These are phyloP conservation scores for Microdochium bolleyi DNA, from an alignment of 2,329 filamentous ascomycete species.

Conservation along the genomic window DNA sequence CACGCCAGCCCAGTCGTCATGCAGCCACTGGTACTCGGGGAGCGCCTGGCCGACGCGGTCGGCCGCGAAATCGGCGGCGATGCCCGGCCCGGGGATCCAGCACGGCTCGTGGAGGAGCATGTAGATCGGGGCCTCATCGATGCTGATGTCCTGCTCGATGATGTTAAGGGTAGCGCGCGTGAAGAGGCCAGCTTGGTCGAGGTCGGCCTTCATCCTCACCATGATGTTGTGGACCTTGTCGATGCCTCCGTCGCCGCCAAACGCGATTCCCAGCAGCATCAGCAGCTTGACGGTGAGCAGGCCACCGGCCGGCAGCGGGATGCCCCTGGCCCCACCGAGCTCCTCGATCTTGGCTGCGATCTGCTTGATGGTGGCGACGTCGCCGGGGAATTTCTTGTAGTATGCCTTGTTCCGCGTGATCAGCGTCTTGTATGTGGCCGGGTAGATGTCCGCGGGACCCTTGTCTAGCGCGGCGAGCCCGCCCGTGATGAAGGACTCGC, in stretches of 20 bases:
- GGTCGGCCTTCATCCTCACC: constrained; percentile 61
- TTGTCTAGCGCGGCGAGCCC: constrained; percentile 72
- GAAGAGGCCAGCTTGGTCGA: constrained; percentile 69
- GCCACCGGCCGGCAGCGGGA: constrained; percentile 66
- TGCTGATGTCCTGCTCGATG: constrained; percentile 59
- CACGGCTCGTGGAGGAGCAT: constrained; percentile 80
- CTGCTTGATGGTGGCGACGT: constrained; percentile 58
- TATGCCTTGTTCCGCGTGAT: constrained; percentile 68
- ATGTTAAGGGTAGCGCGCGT: constrained; percentile 61
- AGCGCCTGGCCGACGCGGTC: constrained; percentile 48
- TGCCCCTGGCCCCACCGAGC: constrained; percentile 34
- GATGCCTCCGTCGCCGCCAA: constrained; percentile 73
- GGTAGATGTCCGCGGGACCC: constrained; percentile 67
- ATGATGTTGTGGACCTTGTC: constrained; percentile 69
- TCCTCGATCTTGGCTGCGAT: constrained; percentile 58
- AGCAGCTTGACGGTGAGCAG: constrained; percentile 66
- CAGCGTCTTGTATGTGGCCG: constrained; percentile 61
- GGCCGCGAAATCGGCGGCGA: constrained; percentile 68
- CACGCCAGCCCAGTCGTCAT: constrained; percentile 27
- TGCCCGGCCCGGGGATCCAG: constrained; percentile 64
- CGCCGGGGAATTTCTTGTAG: constrained; percentile 79
- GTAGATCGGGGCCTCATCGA: constrained; percentile 76
- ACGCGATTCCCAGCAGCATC: constrained; percentile 66
- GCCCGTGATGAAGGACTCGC: constrained; percentile 78
- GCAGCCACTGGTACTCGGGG: constrained; percentile 43